Percentiles rank a stretch among this genome's conserved stretches.
These are phyloP conservation scores for Geotrichum candidum DNA, from an alignment of 1,139 yeast genomes.

Conservation along the genomic window DNA sequence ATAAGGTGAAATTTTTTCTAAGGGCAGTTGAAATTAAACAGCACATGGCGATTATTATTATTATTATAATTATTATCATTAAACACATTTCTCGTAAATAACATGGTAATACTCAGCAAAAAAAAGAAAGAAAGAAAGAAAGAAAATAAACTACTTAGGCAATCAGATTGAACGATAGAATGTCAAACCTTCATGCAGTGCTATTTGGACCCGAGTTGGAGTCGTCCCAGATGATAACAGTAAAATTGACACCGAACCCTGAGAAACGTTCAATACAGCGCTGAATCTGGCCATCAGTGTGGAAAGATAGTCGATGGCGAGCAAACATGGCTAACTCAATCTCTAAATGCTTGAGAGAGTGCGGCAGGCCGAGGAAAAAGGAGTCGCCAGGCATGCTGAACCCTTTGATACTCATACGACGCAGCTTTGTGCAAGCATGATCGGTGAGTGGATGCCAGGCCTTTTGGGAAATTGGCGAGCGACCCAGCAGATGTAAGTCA, in stretches of 20 bases:
- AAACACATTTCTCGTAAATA: not conserved
- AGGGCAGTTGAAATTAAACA: not conserved
- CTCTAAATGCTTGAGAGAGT: constrained; percentile 15
- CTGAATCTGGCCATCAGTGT: constrained; percentile 10
- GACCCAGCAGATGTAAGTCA: constrained; percentile 19
- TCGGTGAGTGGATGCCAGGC: constrained; percentile 24
- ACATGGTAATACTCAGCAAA: not conserved
- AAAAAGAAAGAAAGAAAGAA: not conserved
- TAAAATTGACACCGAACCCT: constrained; percentile 4
- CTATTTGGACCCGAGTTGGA: not conserved
- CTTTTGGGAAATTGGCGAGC: constrained; percentile 19
- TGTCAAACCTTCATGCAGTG: not conserved
- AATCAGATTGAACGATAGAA: not conserved
- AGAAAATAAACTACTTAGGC: not conserved
- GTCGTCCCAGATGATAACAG: constrained; percentile 12
- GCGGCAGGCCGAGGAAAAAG: constrained; percentile 21
- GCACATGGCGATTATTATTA: not conserved
- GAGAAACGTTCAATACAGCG: constrained; percentile 8
- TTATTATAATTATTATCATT: not conserved
- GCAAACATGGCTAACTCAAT: constrained; percentile 18
- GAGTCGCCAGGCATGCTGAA: constrained; percentile 23
- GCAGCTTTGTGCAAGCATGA: constrained; percentile 19
- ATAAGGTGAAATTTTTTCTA: no score
- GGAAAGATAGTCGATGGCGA: constrained; percentile 3
- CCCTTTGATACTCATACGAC: constrained; percentile 22